Evolutionary conservation across 768 basidiomycete species (phyloP).

Genomic region (Postia placenta): DNA sequence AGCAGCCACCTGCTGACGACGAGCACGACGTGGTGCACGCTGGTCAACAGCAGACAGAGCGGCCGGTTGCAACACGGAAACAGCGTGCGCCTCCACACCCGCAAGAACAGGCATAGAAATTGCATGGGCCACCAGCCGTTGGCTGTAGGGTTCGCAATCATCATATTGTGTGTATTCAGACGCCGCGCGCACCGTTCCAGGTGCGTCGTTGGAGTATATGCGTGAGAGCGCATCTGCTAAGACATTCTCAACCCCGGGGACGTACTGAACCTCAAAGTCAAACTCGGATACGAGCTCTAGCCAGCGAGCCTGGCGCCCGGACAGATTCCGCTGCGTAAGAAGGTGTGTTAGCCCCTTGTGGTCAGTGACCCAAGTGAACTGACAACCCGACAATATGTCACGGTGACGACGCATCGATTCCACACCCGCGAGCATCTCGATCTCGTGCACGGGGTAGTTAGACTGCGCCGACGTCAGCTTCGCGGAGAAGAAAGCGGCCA

Average conservation of each 20-base stretch:
- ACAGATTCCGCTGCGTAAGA: neutral
- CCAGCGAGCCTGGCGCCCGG: neutral
- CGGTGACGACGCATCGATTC: neutral
- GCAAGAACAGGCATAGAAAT: slow-evolving; percentile 5
- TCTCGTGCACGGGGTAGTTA: neutral
- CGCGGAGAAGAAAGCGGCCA: neutral
- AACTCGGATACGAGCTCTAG: neutral
- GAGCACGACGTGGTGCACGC: neutral
- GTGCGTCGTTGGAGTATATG: slow-evolving; percentile 10
- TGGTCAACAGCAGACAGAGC: neutral
- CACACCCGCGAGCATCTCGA: neutral
- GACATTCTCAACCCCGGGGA: neutral
- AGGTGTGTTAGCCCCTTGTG: neutral
- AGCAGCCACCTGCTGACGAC: neutral
- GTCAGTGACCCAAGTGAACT: neutral
- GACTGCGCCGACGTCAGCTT: neutral
- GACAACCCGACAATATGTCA: neutral
- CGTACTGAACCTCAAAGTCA: neutral
- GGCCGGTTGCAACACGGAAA: neutral
- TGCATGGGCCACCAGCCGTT: neutral
- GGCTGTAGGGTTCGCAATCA: slow-evolving; percentile 2
- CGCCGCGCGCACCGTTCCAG: slow-evolving; percentile 4
- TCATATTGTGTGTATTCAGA: slow-evolving; percentile 7
- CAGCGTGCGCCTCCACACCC: slow-evolving; percentile 4
- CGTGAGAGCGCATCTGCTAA: slow-evolving; percentile 2